phyloP scores from a whole-genome alignment of 2,329 filamentous ascomycete genomes.

The Dryadomyces quercivorus region DNA sequence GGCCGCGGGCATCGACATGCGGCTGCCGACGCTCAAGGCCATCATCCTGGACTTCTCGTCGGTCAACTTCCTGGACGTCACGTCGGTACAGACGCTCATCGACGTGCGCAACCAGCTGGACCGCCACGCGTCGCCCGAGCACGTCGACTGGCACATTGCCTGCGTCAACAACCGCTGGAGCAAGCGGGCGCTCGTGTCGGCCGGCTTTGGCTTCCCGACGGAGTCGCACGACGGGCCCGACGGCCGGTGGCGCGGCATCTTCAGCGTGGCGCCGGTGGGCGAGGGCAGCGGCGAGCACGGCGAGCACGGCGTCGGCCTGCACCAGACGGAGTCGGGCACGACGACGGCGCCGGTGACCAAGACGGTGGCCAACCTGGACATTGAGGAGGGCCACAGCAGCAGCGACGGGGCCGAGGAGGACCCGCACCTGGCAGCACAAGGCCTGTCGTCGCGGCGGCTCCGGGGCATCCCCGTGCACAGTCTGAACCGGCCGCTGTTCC shows the following conservation, averaged over 20 bases:
- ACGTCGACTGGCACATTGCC: slow-evolving; percentile 42
- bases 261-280: slow-evolving; percentile 71
- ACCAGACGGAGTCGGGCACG: neutral
- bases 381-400: slow-evolving; percentile 14
- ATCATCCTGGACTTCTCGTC: slow-evolving; percentile 46
- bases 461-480: slow-evolving; percentile 60
- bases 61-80: slow-evolving; percentile 45
- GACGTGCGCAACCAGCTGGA: slow-evolving; percentile 43
- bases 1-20: slow-evolving; percentile 11
- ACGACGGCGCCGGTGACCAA: slow-evolving; percentile 8
- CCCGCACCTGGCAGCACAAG: slow-evolving; percentile 18
- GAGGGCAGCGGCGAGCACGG: slow-evolving; percentile 55
- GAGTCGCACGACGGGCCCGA: slow-evolving; percentile 36
- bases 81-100: slow-evolving; percentile 42
- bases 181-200: slow-evolving; percentile 39
- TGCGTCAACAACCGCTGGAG: slow-evolving; percentile 44
- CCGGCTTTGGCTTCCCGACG: slow-evolving; percentile 51
- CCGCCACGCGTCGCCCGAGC: slow-evolving; percentile 34
- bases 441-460: neutral
- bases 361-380: slow-evolving; percentile 9
- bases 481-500: slow-evolving; percentile 85
- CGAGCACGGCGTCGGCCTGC: slow-evolving; percentile 41
- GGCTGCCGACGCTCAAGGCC: slow-evolving; percentile 26
- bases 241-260: slow-evolving; percentile 84
- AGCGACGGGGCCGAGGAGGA: slow-evolving; percentile 20